These are phyloP conservation scores for Thymus mandschuricus DNA, from an alignment of 257 asterid genomes.

Conservation along the genomic window DNA sequence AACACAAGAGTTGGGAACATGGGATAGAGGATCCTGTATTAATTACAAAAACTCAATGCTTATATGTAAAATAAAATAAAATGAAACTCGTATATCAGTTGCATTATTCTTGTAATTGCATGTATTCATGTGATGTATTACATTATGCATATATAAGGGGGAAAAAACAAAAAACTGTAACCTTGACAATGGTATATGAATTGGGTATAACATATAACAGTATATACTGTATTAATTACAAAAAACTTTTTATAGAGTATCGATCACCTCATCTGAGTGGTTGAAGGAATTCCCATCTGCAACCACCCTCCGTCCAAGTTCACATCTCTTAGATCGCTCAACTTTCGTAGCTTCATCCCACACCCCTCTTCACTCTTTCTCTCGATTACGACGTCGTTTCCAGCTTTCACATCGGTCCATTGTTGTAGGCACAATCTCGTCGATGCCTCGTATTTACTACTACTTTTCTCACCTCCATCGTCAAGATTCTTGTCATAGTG, in stretches of 20 bases:
- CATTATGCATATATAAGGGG: not conserved
- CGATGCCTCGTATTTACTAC: constrained; percentile 32
- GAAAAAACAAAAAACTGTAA: not conserved
- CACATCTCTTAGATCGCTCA: constrained; percentile 61
- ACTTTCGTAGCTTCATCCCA: constrained; percentile 52
- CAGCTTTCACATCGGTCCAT: constrained; percentile 32
- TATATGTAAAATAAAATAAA: too few relatives aligned
- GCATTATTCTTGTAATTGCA: constrained; percentile 8
- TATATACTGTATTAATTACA: constrained; percentile 11
- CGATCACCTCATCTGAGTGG: constrained; percentile 30
- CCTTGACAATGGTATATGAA: not conserved
- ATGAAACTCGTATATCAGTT: not conserved
- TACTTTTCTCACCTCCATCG: not conserved
- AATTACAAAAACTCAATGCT: too few relatives aligned
- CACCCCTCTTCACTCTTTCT: constrained; percentile 35
- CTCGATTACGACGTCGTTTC: not conserved
- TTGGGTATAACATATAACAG: constrained; percentile 5
- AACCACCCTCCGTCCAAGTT: constrained; percentile 71
- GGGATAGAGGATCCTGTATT: too few relatives aligned
- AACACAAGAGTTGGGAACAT: too few relatives aligned
- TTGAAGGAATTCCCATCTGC: constrained; percentile 78
- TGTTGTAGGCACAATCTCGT: constrained; percentile 40
- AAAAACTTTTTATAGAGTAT: not conserved
- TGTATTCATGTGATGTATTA: not conserved
- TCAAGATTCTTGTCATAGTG: not conserved